These are phyloP conservation scores for Paramecium biaurelia DNA, from an alignment of 73 alveolate species.

Conservation along the genomic window DNA sequence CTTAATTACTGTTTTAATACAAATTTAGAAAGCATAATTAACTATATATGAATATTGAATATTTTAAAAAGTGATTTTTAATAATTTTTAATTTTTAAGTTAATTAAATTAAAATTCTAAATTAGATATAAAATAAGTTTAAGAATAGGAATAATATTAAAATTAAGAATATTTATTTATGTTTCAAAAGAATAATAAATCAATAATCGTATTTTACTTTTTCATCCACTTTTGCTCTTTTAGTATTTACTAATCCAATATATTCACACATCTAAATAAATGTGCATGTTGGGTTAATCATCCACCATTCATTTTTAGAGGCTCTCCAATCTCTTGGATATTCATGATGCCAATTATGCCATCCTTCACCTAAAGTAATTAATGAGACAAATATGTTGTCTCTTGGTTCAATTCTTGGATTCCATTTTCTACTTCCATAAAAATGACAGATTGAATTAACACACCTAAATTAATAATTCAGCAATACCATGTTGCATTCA, in stretches of 20 bases:
- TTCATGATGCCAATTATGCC: constrained; percentile 75
- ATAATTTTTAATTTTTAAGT: not conserved
- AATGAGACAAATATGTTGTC: constrained; percentile 57
- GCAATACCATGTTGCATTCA: not conserved
- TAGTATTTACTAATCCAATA: constrained; percentile 50
- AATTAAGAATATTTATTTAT: not conserved
- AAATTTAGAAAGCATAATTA: no score
- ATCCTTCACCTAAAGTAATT: constrained; percentile 67
- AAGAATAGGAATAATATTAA: not conserved
- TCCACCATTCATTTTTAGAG: constrained; percentile 63
- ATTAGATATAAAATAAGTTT: not conserved
- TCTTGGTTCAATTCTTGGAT: constrained; percentile 56
- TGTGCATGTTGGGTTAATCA: constrained; percentile 54
- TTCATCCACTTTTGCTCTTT: constrained; percentile 43
- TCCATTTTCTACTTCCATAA: constrained; percentile 62
- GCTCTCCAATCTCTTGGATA: constrained; percentile 71
- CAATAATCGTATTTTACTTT: constrained; percentile 7
- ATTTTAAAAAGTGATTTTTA: no score
- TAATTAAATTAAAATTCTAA: not conserved
- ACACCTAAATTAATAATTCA: constrained; percentile 46
- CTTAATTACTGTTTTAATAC: no score
- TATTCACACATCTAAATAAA: constrained; percentile 60
- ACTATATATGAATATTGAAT: no score
- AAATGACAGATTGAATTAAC: constrained; percentile 65
- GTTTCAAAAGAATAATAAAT: not conserved